Evolutionary conservation across 306 rosid species (phyloP).

Genomic region (Begonia masoniana): DNA sequence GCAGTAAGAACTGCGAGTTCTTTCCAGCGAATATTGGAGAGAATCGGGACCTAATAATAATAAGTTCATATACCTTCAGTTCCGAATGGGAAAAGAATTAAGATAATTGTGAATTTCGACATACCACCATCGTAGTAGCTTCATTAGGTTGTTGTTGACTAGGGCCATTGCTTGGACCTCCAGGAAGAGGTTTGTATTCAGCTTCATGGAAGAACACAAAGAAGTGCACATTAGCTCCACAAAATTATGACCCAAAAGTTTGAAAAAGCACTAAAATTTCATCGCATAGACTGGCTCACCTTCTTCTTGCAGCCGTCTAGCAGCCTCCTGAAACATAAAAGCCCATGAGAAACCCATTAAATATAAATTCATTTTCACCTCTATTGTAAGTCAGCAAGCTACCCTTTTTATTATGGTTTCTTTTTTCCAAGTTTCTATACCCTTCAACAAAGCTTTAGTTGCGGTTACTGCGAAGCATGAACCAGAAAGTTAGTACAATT

Average conservation of each 20-base stretch:
- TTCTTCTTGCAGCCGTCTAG: constrained; percentile 29
- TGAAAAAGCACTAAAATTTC: no score
- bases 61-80: no score
- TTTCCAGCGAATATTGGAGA: constrained; percentile 71
- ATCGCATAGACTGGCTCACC: constrained; percentile 29
- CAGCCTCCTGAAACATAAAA: constrained; percentile 30
- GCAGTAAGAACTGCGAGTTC: constrained; percentile 68
- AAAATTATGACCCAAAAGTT: no score
- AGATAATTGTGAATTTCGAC: not conserved
- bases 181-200: constrained; percentile 70
- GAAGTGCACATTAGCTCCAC: no score
- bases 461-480: constrained; percentile 39
- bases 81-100: no score
- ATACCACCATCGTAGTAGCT: constrained; percentile 13
- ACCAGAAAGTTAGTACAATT: no score
- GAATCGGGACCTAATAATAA: constrained; percentile 34
- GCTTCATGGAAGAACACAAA: constrained; percentile 11
- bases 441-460: constrained; percentile 59
- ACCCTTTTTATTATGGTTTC: constrained; percentile 70
- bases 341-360: not conserved
- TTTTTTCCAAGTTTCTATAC: constrained; percentile 66
- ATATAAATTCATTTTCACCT: not conserved
- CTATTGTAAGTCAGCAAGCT: not conserved
- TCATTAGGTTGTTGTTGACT: constrained; percentile 21
- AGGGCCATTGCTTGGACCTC: constrained; percentile 29